phyloP scores from a whole-genome alignment of 257 asterid genomes.

The Solanum acaule region DNA sequence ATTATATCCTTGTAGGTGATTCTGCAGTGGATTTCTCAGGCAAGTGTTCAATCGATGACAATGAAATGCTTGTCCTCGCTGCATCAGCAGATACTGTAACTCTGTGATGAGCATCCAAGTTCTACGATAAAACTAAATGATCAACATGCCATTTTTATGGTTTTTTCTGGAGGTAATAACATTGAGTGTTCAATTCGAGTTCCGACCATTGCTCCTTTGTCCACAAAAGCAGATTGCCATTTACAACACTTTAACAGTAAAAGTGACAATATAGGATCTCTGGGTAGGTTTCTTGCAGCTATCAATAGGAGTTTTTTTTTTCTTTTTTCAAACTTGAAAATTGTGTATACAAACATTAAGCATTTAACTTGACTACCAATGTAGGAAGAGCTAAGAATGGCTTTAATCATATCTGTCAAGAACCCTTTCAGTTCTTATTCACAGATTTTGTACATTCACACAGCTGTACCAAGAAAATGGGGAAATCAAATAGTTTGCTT shows the following conservation, averaged over 20 bases:
- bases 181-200: neutral
- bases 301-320: neutral
- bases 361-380: neutral
- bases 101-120: neutral
- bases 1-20: conserved; percentile 27
- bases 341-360: neutral
- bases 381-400: neutral
- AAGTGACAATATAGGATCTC: neutral
- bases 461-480: neutral
- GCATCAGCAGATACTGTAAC: conserved; percentile 19
- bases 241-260: neutral
- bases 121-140: neutral
- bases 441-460: neutral
- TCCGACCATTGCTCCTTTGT: neutral
- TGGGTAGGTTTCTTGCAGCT: neutral
- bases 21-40: conserved; percentile 24
- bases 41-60: conserved; percentile 14
- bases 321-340: neutral
- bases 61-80: conserved; percentile 14
- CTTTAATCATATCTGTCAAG: neutral
- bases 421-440: neutral
- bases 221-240: neutral
- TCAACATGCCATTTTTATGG: neutral
- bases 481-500: neutral
- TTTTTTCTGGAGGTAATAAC: neutral